phyloP scores from a whole-genome alignment of 2,329 filamentous ascomycete species.

The Claviceps capensis region DNA sequence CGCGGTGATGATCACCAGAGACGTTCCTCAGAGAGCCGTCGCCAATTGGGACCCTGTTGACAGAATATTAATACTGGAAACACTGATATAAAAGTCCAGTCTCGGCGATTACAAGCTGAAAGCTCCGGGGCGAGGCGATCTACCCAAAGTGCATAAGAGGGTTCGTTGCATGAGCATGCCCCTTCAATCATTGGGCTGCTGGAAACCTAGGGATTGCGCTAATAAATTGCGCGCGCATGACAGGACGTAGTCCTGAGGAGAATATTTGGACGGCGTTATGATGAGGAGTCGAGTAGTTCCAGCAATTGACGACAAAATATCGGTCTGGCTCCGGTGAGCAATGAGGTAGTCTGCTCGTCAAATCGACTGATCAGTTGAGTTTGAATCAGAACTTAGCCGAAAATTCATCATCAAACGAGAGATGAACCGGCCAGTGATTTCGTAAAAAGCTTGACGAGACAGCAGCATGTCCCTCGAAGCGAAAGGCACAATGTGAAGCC shows the following conservation, averaged over 20 bases:
- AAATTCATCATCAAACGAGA: not conserved
- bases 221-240: not conserved
- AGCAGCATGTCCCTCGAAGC: slow-evolving; percentile 1
- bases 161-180: slow-evolving; percentile 3
- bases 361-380: not conserved
- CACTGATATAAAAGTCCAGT: slow-evolving; percentile 3
- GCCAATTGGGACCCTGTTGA: not conserved
- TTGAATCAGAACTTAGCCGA: not conserved
- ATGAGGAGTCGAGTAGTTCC: not conserved
- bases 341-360: too few relatives aligned
- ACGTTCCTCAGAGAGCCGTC: not conserved
- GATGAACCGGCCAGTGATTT: not conserved
- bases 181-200: not conserved
- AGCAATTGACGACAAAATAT: not conserved
- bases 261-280: not conserved
- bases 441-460: slow-evolving; percentile 1
- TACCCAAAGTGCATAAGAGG: not conserved
- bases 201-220: not conserved
- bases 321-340: not conserved
- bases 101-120: slow-evolving; percentile 8
- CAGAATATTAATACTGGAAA: slow-evolving; percentile 1
- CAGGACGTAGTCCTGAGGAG: not conserved
- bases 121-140: not conserved
- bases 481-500: not conserved
- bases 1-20: not conserved